A percentile compares a stretch with the other conserved stretches of the same genome.
Conservation (phyloP, 2,329 filamentous ascomycete species). For the Myotisia sp. region DNA sequence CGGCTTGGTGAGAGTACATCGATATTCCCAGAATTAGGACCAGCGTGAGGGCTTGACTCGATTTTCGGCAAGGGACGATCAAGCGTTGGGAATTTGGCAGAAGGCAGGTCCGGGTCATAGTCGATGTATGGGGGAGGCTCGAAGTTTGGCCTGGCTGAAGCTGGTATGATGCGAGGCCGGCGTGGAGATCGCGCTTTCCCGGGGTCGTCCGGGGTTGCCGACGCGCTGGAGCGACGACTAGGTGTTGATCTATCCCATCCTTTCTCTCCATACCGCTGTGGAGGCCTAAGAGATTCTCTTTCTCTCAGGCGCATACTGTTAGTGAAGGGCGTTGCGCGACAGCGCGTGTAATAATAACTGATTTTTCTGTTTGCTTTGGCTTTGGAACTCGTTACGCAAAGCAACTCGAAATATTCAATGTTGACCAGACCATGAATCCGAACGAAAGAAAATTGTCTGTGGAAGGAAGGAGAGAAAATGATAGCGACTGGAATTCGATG, state of each 20-base stretch:
- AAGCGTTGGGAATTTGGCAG: slow-evolving; percentile 31
- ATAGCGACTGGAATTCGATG: too few species aligned
- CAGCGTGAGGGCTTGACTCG: not conserved
- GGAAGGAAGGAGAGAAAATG: too few species aligned
- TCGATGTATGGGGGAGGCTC: slow-evolving; percentile 15
- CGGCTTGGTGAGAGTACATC: too few species aligned
- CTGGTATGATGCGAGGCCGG: slow-evolving; percentile 9
- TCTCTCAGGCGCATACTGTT: slow-evolving; percentile 7
- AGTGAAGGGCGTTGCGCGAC: not conserved
- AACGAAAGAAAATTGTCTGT: too few species aligned
- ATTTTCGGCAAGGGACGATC: slow-evolving; percentile 9
- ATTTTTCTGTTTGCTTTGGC: too few species aligned
- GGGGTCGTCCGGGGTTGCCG: not conserved
- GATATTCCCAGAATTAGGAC: too few species aligned
- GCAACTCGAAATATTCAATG: too few species aligned
- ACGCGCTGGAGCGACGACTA: not conserved
- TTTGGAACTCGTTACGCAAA: too few species aligned
- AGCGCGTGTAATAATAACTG: too few species aligned
- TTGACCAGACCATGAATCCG: too few species aligned
- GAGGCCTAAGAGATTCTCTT: slow-evolving; percentile 4
- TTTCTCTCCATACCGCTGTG: slow-evolving; percentile 6
- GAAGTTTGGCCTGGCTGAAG: slow-evolving; percentile 7
- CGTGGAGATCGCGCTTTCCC: slow-evolving; percentile 3
- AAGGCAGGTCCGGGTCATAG: slow-evolving; percentile 27
- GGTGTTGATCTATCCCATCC: slow-evolving; percentile 1